Evolutionary conservation across 2,329 filamentous ascomycete species (phyloP), one percentile per base, ranked within the genome.

Genomic region (Aspergillus sp.): DNA sequence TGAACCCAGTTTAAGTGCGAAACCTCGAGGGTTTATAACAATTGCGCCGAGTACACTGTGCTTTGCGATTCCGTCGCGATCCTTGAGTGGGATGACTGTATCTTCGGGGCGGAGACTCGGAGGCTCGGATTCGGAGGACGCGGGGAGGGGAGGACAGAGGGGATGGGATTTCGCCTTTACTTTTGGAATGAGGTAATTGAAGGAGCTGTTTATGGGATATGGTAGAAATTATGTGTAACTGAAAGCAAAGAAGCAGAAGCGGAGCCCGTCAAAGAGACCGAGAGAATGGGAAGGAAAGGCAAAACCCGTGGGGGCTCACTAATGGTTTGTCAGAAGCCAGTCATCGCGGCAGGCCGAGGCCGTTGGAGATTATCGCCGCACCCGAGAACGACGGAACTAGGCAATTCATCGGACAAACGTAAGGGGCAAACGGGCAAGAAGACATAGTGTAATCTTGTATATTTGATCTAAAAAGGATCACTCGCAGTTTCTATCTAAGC

Each of bases 281-380:
- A 57, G 48, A 57, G 30, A 57, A 60, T 25, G 11, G 38, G 38
- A 50, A 50, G 39, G 56, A 63, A 60, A 44, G 48, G n/a, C 11
- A 42, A 41, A 48, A 55, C 19, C 13, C 11, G 19, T n/a, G 44
- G 30, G 38, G 38, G 63, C 54, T 63, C 62, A 62, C 57, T 63
- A 63, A 63, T 65, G 57, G 63, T 65, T 65, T 65, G 63, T 65
- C 61, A 65, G 63, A 63, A 51, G 59, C 39, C 58, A 55, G 54
- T 63, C 59, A 54, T 54, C 54, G 54, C 50, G 57, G 54, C 21
- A 38, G 59, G 51, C 61, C 58, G 61, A 61, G 54, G 58, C 56
- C 60, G 51, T 57, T 36, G 44, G 44, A 44, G 52, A 50, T 19
- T 41, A 6, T n/a, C 32, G 36, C 19, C 32, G 17, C 19, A 21